phyloP scores from a whole-genome alignment of 2,329 filamentous ascomycete genomes.

The Trichoderma cornu-damae region DNA sequence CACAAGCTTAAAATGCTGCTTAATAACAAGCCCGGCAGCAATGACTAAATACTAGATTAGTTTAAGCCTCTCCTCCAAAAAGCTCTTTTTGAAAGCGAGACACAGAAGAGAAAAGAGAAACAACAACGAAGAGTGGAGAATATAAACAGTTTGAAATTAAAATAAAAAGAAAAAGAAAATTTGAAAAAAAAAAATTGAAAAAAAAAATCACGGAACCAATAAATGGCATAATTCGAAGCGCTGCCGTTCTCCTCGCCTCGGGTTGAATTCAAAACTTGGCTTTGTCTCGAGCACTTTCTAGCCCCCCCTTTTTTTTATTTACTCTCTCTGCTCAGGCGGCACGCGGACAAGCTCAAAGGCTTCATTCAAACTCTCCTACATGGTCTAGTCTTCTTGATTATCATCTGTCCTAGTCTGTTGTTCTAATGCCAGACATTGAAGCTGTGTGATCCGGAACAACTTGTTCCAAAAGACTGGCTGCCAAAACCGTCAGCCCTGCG shows the following conservation, averaged over 20 bases:
- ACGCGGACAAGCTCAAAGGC: neutral
- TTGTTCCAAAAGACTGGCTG: constrained; percentile 6
- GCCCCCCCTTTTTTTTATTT: too few relatives aligned
- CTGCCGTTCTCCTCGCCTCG: neutral
- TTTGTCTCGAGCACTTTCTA: too few relatives aligned
- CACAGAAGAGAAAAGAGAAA: neutral
- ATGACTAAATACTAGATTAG: too few relatives aligned
- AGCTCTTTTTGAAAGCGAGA: neutral
- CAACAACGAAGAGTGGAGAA: neutral
- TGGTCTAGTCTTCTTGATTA: neutral
- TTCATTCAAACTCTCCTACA: neutral
- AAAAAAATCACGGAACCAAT: neutral
- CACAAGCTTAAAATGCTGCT: too few relatives aligned
- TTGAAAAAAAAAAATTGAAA: constrained; percentile 5
- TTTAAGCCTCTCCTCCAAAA: too few relatives aligned
- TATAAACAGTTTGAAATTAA: constrained; percentile 2
- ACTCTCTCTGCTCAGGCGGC: neutral
- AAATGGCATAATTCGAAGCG: neutral
- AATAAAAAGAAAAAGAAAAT: neutral
- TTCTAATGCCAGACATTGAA: neutral
- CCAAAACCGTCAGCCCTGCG: constrained; percentile 5
- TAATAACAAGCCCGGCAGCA: too few relatives aligned
- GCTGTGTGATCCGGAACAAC: neutral
- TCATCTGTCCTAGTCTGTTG: neutral
- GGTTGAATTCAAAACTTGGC: too few relatives aligned